phyloP scores from a whole-genome alignment of 768 basidiomycete species.

The Infundibulicybe gibba region DNA sequence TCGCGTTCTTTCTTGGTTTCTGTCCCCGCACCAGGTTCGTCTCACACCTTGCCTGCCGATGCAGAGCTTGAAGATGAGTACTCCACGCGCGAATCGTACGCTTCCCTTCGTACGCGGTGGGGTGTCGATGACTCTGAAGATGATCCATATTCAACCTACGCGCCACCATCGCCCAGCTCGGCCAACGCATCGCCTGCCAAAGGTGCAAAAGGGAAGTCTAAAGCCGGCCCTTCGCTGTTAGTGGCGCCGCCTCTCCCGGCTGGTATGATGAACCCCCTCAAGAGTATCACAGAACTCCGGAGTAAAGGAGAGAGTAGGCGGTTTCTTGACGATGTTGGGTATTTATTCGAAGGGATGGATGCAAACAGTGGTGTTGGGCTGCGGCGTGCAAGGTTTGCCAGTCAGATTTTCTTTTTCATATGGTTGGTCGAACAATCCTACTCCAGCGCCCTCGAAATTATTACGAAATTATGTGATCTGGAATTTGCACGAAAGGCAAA shows the following conservation, averaged over 20 bases:
- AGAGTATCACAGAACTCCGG: constrained; percentile 77
- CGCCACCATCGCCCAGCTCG: constrained; percentile 30
- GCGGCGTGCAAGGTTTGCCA: constrained; percentile 60
- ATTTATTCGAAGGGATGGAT: constrained; percentile 79
- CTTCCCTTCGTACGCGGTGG: constrained; percentile 72
- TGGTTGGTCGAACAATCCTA: background rate
- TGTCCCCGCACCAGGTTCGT: constrained; percentile 34
- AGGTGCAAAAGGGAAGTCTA: constrained; percentile 34
- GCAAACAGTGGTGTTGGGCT: constrained; percentile 46
- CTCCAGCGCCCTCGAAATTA: constrained; percentile 70
- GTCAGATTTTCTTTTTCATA: background rate
- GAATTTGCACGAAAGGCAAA: constrained; percentile 82
- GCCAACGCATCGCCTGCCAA: constrained; percentile 34
- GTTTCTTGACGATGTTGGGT: constrained; percentile 83
- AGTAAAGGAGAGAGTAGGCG: constrained; percentile 78
- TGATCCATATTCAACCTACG: constrained; percentile 42
- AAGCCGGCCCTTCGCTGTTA: constrained; percentile 17
- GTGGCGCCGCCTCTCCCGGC: constrained; percentile 32
- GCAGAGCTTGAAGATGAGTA: constrained; percentile 45
- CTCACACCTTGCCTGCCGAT: constrained; percentile 14
- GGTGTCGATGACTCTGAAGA: constrained; percentile 80
- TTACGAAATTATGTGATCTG: constrained; percentile 64
- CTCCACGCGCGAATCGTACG: constrained; percentile 67
- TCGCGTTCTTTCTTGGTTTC: constrained; percentile 80
- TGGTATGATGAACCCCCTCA: constrained; percentile 70